Percentiles rank a stretch among this genome's conserved stretches.
These are phyloP conservation scores for Nicotiana undulata DNA, from an alignment of 257 asterid species.

Conservation along the genomic window DNA sequence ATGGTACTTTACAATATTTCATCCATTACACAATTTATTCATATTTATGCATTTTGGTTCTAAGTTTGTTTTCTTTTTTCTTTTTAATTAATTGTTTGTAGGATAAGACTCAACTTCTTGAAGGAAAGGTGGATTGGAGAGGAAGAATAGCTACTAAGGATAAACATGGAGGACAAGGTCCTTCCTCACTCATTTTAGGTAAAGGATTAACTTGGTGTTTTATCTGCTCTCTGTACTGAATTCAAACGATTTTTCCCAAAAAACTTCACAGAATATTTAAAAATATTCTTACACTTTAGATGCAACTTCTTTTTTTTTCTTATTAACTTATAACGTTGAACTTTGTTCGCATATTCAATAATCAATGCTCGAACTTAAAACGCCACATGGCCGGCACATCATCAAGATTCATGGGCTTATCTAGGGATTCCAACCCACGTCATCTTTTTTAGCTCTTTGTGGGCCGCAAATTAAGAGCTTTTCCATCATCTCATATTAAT, in stretches of 20 bases:
- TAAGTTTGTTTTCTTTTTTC: neutral
- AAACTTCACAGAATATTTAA: neutral
- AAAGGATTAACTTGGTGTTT: neutral
- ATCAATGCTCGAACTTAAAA: neutral
- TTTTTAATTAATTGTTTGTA: slow-evolving; percentile 10
- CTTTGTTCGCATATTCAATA: neutral
- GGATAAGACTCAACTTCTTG: slow-evolving; percentile 38
- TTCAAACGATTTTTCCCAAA: neutral
- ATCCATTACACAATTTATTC: too few relatives aligned
- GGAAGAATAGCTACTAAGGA: slow-evolving; percentile 46
- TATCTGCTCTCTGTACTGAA: neutral
- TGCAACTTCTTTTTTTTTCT: neutral
- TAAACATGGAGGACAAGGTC: slow-evolving; percentile 50
- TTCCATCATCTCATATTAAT: neutral
- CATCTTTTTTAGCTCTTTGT: neutral
- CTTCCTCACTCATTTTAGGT: slow-evolving; percentile 48
- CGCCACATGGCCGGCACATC: neutral
- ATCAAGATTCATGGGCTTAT: neutral
- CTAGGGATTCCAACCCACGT: neutral
- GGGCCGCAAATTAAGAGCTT: neutral
- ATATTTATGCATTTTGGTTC: neutral
- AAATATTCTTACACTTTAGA: neutral
- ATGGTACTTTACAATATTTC: neutral
- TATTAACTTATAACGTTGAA: neutral
- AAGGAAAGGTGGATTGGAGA: slow-evolving; percentile 75